phyloP scores from a whole-genome alignment of 805 yeast genomes.

The Candida corydali region DNA sequence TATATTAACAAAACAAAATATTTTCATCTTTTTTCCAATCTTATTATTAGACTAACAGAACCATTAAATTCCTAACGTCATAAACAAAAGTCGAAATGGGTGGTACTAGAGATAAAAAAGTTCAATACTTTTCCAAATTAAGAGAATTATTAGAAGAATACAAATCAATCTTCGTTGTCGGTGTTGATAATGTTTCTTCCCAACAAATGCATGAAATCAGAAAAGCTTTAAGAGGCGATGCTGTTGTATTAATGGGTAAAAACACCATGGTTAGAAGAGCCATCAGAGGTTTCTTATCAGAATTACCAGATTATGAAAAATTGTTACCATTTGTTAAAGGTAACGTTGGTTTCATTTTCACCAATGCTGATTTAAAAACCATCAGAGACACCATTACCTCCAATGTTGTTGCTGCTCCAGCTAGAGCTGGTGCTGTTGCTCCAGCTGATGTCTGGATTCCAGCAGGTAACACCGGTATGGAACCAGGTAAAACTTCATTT shows the following conservation, averaged over 20 bases:
- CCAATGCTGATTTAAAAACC: slow-evolving; percentile 89
- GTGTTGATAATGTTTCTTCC: slow-evolving; percentile 99
- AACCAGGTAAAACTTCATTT: slow-evolving; percentile 99
- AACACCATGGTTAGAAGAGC: slow-evolving; percentile 99
- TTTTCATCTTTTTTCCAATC: too few relatives aligned
- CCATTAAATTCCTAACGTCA: slow-evolving; percentile 91
- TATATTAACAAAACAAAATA: too few relatives aligned
- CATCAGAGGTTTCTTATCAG: slow-evolving; percentile 89
- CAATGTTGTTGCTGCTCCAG: slow-evolving; percentile 99
- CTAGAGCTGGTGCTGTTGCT: slow-evolving; percentile 99
- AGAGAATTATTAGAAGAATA: slow-evolving; percentile 93
- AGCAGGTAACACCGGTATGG: slow-evolving; percentile 99
- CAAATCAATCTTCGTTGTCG: slow-evolving; percentile 98
- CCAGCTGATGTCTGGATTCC: slow-evolving; percentile 97
- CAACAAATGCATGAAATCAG: slow-evolving; percentile 99
- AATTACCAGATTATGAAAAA: slow-evolving; percentile 94
- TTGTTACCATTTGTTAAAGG: slow-evolving; percentile 93
- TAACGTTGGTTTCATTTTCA: slow-evolving; percentile 99
- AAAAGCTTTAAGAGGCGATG: slow-evolving; percentile 92
- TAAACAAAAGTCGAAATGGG: slow-evolving; percentile 90
- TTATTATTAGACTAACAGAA: too few relatives aligned
- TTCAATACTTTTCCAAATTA: slow-evolving; percentile 91
- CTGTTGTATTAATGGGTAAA: slow-evolving; percentile 98
- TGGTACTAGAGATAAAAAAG: slow-evolving; percentile 98
- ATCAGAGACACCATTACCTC: slow-evolving; percentile 83